Conservation (phyloP, 2,329 filamentous ascomycete species). For the Aspergillus fijiensis region DNA sequence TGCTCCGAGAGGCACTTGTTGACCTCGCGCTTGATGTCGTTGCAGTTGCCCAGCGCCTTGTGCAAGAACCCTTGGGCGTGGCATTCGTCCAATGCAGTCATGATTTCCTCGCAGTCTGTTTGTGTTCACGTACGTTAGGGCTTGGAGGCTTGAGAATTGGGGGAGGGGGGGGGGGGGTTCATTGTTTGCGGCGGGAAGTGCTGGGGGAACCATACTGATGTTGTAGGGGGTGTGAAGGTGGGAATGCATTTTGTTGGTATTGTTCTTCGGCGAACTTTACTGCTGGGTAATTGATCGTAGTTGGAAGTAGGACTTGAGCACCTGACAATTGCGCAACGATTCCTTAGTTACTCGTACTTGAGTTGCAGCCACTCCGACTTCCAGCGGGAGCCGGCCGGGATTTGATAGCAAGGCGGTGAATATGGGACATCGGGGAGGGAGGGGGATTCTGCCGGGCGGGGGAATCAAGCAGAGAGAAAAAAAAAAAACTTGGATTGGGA, state of each 20-base stretch:
- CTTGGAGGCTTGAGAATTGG: background rate
- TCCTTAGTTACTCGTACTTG: too few relatives aligned
- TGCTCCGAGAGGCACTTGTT: constrained; percentile 81
- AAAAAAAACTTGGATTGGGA: constrained; percentile 9
- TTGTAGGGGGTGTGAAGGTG: constrained; percentile 94
- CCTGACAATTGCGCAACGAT: too few relatives aligned
- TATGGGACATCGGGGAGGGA: background rate
- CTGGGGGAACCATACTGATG: constrained; percentile 57
- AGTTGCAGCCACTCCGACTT: background rate
- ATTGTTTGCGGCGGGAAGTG: constrained; percentile 15
- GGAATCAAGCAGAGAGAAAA: constrained; percentile 8
- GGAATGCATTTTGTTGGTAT: constrained; percentile 75
- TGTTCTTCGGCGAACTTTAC: constrained; percentile 4
- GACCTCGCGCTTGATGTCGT: constrained; percentile 77
- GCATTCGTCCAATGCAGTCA: constrained; percentile 91
- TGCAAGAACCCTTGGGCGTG: constrained; percentile 88
- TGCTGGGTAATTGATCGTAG: background rate
- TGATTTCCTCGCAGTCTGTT: constrained; percentile 89
- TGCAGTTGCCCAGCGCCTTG: constrained; percentile 90
- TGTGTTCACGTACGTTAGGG: constrained; percentile 5
- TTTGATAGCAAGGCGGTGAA: constrained; percentile 25
- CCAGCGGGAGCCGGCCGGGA: background rate
- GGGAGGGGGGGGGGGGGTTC: background rate
- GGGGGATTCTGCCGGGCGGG: constrained; percentile 36
- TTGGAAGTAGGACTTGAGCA: background rate